Percentiles rank a stretch among this genome's conserved stretches.
These are phyloP conservation scores for Leavenworthia alabamica DNA, from an alignment of 345 rosid species.

Conservation along the genomic window DNA sequence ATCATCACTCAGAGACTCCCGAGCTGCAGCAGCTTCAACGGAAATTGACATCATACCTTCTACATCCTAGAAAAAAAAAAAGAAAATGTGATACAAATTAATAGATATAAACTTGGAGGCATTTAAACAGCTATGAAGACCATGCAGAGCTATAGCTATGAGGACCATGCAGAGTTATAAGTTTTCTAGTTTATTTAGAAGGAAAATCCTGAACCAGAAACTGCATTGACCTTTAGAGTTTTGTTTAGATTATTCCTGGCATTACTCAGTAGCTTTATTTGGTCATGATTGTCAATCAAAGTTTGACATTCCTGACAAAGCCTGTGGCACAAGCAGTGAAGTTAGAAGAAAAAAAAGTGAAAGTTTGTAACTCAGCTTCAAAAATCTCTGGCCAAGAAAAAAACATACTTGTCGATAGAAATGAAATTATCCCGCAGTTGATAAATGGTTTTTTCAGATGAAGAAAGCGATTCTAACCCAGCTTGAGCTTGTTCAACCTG, in stretches of 20 bases:
- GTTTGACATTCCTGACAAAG: constrained; percentile 93
- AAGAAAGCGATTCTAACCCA: constrained; percentile 69
- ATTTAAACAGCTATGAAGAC: neutral
- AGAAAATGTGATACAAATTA: constrained; percentile 5
- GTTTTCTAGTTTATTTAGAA: neutral
- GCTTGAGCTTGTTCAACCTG: constrained; percentile 93
- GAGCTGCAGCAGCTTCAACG: constrained; percentile 92
- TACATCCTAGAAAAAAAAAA: constrained; percentile 75
- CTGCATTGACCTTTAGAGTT: constrained; percentile 61
- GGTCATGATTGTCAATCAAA: constrained; percentile 96
- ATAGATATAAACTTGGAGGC: neutral
- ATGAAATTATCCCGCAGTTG: constrained; percentile 78
- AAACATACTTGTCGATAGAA: constrained; percentile 67
- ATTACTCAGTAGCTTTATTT: constrained; percentile 94
- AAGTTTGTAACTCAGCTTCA: constrained; percentile 1
- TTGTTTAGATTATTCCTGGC: constrained; percentile 86
- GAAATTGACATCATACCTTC: constrained; percentile 99
- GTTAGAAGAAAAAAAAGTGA: neutral
- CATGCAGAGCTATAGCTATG: no score
- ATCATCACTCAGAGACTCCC: constrained; percentile 90
- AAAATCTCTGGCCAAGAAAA: neutral
- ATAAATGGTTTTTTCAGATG: constrained; percentile 61
- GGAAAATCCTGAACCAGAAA: neutral
- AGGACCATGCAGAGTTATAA: no score
- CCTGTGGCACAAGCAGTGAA: constrained; percentile 39